phyloP scores from a whole-genome alignment of 768 basidiomycete genomes.

The Pleurotus tuber-regium region DNA sequence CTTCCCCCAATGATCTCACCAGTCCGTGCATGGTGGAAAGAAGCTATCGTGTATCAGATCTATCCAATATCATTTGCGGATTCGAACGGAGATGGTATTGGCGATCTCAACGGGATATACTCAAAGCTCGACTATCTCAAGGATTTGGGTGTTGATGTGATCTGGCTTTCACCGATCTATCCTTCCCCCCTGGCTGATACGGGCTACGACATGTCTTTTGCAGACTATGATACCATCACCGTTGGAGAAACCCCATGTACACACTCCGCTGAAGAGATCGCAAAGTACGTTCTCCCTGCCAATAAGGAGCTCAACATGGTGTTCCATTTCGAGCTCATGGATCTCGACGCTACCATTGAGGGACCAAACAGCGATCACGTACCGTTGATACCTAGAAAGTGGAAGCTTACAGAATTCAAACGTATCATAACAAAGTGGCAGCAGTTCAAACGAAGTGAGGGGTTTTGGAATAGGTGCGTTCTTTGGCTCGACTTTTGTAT shows the following conservation, averaged over 20 bases:
- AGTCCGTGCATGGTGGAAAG: constrained; percentile 51
- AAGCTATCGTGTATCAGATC: constrained; percentile 63
- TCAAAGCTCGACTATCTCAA: constrained; percentile 67
- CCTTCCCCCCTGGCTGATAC: constrained; percentile 66
- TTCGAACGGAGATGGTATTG: constrained; percentile 65
- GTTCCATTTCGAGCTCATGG: constrained; percentile 63
- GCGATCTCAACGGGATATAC: constrained; percentile 66
- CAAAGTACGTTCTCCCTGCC: constrained; percentile 50
- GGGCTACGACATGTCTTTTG: constrained; percentile 65
- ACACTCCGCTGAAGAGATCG: constrained; percentile 46
- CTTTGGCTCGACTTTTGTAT: constrained; percentile 9
- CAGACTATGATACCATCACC: constrained; percentile 59
- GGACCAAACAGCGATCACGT: constrained; percentile 21
- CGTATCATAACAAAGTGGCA: constrained; percentile 54
- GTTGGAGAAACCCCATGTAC: constrained; percentile 67
- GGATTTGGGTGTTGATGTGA: constrained; percentile 60
- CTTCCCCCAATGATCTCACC: no score
- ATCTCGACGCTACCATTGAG: constrained; percentile 46
- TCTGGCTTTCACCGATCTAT: constrained; percentile 77
- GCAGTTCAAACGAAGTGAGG: constrained; percentile 48
- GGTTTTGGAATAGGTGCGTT: constrained; percentile 66
- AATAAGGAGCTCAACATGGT: constrained; percentile 66
- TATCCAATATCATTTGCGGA: constrained; percentile 71
- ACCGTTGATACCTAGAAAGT: constrained; percentile 43
- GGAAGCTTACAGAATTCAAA: constrained; percentile 54